Base-by-base conservation (phyloP, 345 rosid genomes). In the Camelina sativa region DNA sequence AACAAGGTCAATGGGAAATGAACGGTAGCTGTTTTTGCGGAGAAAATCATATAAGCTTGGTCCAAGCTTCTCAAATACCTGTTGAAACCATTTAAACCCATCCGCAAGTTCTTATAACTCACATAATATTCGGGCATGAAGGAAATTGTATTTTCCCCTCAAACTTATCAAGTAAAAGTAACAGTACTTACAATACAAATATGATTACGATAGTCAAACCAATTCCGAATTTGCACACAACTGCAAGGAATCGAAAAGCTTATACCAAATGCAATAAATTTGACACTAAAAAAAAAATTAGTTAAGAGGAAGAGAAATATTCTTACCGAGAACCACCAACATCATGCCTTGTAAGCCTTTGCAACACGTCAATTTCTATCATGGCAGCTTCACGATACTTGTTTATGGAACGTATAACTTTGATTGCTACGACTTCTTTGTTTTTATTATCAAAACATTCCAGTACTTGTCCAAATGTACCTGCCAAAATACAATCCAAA, bases 161-260 rank as follows among this genome's bases (percentile, higher is more conserved):
- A 80, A 62, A 84, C 79, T 77, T 79, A 90, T 79, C 83, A 85
- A 86, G 61, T 25, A 78, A 81, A 82, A 80, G 81, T 80, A 79
- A 82, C 82, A 85, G 80, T 82, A 95, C 99, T 92, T 90, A 95
- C 98, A 87, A 92, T 95, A 95, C 99, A 95, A 76, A 95, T 83
- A 94, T 94, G 97, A 88, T 92, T 92, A 90, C 97, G 97, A 95
- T 92, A 90, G 97, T 95, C 97, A 95, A 95, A 95, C 98, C 99
- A 95, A 93, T 92, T 89, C 98, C 92, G 86, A 87, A 95, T 85
- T 87, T 92, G 98, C 85, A 95, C 99, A 92, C 98, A 95, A 92
- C 99, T 92, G 97, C 98, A 92, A 92, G 83, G 96, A 95, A 90
- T 82, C 79, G 87, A 89, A 85, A 76, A 76, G 40, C 85, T 82